Evolutionary conservation across 2,329 filamentous ascomycete genomes (phyloP), one percentile per base, ranked within the genome.

Genomic region (Monosporascus sp.): DNA sequence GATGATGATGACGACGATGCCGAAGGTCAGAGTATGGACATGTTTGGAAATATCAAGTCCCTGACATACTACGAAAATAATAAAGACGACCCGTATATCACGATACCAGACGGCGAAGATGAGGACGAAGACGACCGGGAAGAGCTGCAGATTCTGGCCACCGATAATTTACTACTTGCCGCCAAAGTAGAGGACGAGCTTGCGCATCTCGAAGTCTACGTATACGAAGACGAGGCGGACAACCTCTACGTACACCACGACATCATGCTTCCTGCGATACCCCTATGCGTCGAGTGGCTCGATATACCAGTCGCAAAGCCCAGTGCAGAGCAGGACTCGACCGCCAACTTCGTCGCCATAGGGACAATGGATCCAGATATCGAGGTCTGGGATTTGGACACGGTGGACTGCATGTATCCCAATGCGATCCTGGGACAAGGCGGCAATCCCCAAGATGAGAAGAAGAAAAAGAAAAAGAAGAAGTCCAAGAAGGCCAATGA

Each of bases 211-310:
- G 94, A 99, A 70, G 88, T 97, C 20, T 97, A 97, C 66, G 91
- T 99, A 27, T 99, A 97, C 73, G 94, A 99, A 71, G 94, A 97
- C 63, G 84, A 84, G 57, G 89, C 86, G 45, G 94, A 97, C 73
- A 99, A 99, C 69, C 85, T 99, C 56, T 99, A 99, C 70, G 93
- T 99, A 24, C 94, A 99, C 75, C 94, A 99, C 80, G 94, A 99
- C 72, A 96, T 99, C 64, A 97, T 99, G 93, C 82, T 99, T 52
- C 94, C 94, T 34, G 93, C 93, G 24, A 96, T 99, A 66, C 94
- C 94, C 11, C 83, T 99, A 6, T 94, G 90, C 65, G 82, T 97
- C 41, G 94, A 99, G 75, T 99, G 94, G 94, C 74, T 99, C 45
- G 90, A 97, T 68, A 80, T 96, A 52, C 87, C 90, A n/a, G 90